A percentile compares a stretch with the other conserved stretches of the same genome.
phyloP scores from a whole-genome alignment of 345 rosid genomes.

The Tarenaya hassleriana region DNA sequence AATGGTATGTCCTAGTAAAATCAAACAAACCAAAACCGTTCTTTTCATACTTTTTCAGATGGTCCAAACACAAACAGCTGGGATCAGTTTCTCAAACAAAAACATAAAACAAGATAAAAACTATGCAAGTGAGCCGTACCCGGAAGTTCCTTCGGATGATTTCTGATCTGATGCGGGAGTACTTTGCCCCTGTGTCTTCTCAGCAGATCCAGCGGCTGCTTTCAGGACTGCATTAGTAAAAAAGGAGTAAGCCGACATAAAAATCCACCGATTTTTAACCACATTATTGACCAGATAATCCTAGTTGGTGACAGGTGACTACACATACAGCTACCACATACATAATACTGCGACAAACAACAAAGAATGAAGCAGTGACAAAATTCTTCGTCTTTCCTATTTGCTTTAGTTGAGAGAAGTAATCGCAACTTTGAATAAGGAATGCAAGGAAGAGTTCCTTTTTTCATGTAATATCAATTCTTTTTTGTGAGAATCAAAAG shows the following conservation, averaged over 20 bases:
- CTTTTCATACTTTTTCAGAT: too few species aligned
- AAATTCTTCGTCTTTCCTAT: background rate
- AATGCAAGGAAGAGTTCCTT: too few species aligned
- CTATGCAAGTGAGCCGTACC: slow-evolving; percentile 13
- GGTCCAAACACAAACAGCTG: slow-evolving; percentile 1
- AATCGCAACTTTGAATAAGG: too few species aligned
- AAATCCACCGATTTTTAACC: too few species aligned
- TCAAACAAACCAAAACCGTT: too few species aligned
- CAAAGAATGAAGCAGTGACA: background rate
- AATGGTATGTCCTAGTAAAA: too few species aligned
- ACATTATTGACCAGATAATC: too few species aligned
- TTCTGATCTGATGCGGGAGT: slow-evolving; percentile 63
- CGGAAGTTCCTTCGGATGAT: slow-evolving; percentile 56
- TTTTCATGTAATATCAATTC: background rate
- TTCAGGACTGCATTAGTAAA: slow-evolving; percentile 61
- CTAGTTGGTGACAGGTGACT: too few species aligned
- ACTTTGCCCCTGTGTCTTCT: slow-evolving; percentile 59
- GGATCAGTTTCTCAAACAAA: background rate
- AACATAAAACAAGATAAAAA: background rate
- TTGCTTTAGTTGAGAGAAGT: too few species aligned
- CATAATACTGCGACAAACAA: too few species aligned
- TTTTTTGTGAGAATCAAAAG: background rate
- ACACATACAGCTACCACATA: too few species aligned
- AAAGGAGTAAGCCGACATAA: slow-evolving; percentile 14
- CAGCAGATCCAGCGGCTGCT: slow-evolving; percentile 58